A percentile compares a stretch with the other conserved stretches of the same genome.
These are phyloP conservation scores for Seiridium cupressi DNA, from an alignment of 2,329 filamentous ascomycete genomes.

Conservation along the genomic window DNA sequence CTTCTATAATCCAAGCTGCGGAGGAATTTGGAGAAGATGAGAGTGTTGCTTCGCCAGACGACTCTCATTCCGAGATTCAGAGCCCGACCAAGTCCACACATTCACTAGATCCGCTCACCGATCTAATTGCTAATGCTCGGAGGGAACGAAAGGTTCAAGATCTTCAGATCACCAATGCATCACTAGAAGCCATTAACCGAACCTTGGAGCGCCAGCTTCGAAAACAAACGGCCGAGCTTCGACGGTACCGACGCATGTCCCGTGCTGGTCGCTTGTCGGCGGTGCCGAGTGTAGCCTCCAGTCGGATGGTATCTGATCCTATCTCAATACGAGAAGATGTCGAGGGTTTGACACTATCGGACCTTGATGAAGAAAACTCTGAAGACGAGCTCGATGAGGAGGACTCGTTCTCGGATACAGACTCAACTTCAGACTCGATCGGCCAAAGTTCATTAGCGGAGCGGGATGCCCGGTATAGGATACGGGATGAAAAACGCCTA, in stretches of 20 bases:
- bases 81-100: constrained; percentile 58
- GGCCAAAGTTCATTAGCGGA: constrained; percentile 38
- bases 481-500: constrained; percentile 78
- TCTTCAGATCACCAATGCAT: constrained; percentile 94
- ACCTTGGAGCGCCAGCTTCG: constrained; percentile 87
- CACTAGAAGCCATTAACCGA: constrained; percentile 89
- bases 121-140: constrained; percentile 82
- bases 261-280: constrained; percentile 71
- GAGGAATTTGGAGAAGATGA: constrained; percentile 45
- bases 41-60: constrained; percentile 23
- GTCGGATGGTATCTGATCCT: constrained; percentile 41
- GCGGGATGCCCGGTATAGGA: constrained; percentile 53
- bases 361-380: constrained; percentile 47
- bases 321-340: constrained; percentile 36
- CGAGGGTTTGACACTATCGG: constrained; percentile 46
- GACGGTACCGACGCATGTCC: constrained; percentile 82
- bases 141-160: constrained; percentile 94
- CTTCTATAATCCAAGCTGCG: constrained; percentile 54
- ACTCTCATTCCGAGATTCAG: constrained; percentile 35
- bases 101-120: constrained; percentile 62
- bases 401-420: constrained; percentile 45
- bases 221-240: constrained; percentile 85
- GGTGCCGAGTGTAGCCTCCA: constrained; percentile 45
- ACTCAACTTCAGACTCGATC: constrained; percentile 34
- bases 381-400: constrained; percentile 42